A percentile compares a stretch with the other conserved stretches of the same genome.
These are phyloP conservation scores for Pleurotus platypus DNA, from an alignment of 768 basidiomycete genomes.

Conservation along the genomic window DNA sequence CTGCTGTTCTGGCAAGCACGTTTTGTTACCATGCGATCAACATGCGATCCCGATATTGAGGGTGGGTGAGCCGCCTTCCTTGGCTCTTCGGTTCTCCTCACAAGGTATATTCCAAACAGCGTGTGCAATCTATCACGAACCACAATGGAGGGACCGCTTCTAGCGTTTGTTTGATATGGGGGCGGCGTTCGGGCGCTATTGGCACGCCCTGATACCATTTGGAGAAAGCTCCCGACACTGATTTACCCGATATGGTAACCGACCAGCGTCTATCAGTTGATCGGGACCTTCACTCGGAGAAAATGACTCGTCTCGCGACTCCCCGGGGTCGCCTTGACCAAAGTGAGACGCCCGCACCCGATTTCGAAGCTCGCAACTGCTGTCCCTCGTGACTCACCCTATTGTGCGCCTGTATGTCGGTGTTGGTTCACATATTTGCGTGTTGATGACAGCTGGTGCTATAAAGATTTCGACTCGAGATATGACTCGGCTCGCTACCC, in stretches of 20 bases:
- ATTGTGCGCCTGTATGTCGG: slow-evolving; percentile 6
- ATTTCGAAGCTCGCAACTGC: slow-evolving; percentile 1
- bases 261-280: background rate
- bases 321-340: background rate
- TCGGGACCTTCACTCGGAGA: background rate
- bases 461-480: slow-evolving; percentile 4
- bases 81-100: too few relatives aligned
- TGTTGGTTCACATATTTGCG: slow-evolving; percentile 9
- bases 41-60: too few relatives aligned
- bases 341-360: background rate
- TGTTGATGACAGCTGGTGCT: slow-evolving; percentile 3
- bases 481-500: slow-evolving; percentile 1
- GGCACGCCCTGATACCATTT: background rate
- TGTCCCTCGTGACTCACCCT: slow-evolving; percentile 1
- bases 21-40: too few relatives aligned
- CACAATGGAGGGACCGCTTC: too few relatives aligned
- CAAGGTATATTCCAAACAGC: too few relatives aligned
- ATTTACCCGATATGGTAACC: slow-evolving; percentile 5
- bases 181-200: too few relatives aligned
- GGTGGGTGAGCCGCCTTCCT: too few relatives aligned
- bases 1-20: too few relatives aligned
- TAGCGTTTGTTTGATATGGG: too few relatives aligned
- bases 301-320: slow-evolving; percentile 1
- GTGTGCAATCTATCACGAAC: too few relatives aligned
- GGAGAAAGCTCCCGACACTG: background rate